Evolutionary conservation across 257 asterid genomes (phyloP), one percentile per base, ranked within the genome.

Genomic region (Solanum paucissectum): DNA sequence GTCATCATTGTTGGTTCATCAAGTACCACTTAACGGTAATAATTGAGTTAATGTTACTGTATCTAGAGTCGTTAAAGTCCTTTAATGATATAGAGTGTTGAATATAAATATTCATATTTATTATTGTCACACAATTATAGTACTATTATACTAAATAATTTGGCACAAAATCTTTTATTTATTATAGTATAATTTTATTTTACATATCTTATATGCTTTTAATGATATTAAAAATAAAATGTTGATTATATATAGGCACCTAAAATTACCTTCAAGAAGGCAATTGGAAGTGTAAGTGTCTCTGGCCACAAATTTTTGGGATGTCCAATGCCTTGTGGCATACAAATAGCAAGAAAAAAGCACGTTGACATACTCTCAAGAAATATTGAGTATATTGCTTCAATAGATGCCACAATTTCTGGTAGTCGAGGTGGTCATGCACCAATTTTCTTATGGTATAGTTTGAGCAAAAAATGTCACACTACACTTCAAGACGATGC

Each of bases 241-340:
- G 21, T 38, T 34, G 68, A 49, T 91, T 91, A 75, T 94, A 79
- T 94, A 96, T 52, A 52, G 98, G 98, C 99, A 87, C 98, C 98
- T 23, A 95, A 95, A 87, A 98, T 96, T 34, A 44, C 92, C 42
- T 96, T 94, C 94, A 94, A 93, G 92, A 96, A 96, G 92, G 94
- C 97, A 32, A 96, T 96, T 62, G 98, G 99, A 82, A 96, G 98
- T 76, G 96, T 95, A 42, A 96, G 99, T 68, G 99, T 96, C 52
- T 95, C 99, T 9, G 98, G 98, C 38, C 99, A 96, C 92, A 96
- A 96, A 91, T 94, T 96, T 36, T 98, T 95, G 72, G 98, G 98
- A 36, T 96, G 98, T 91, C 98, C 98, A 72, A 96, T 96, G 99
- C 98, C 99, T 37, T 96, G 99, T 86, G 98, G 98, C 58, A 94